These are phyloP conservation scores for Pythium folliculosum DNA, from an alignment of 352 stramenopile genomes.

Conservation along the genomic window DNA sequence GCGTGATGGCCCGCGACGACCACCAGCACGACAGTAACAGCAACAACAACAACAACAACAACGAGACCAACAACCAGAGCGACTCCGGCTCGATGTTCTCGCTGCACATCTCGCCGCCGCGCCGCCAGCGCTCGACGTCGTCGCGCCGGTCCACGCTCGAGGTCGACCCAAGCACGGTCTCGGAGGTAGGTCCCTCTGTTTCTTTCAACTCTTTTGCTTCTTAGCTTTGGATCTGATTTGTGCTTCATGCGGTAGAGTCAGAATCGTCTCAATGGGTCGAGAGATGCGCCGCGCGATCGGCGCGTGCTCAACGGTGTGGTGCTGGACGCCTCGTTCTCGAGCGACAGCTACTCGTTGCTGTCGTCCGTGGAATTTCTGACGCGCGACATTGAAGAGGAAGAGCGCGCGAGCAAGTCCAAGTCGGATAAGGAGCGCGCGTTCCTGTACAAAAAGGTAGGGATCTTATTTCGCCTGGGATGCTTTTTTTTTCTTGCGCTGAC, in stretches of 20 bases:
- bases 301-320: constrained; percentile 2
- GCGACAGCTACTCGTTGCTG: constrained; percentile 34
- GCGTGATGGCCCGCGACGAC: constrained; percentile 16
- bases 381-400: constrained; percentile 62
- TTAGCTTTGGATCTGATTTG: too few species aligned
- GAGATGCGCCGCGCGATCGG: constrained; percentile 8
- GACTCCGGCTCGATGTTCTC: constrained; percentile 25
- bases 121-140: constrained; percentile 13
- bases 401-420: constrained; percentile 53
- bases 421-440: constrained; percentile 62
- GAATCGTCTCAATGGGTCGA: constrained; percentile 17
- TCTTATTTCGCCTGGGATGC: not conserved
- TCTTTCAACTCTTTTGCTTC: too few species aligned
- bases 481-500: too few species aligned
- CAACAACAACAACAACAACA: not conserved
- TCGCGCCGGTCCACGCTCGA: constrained; percentile 19
- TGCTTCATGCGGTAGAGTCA: too few species aligned
- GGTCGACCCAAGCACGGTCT: constrained; percentile 1
- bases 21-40: not conserved
- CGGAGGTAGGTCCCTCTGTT: constrained; percentile 12
- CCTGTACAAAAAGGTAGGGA: constrained; percentile 73
- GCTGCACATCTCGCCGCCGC: constrained; percentile 26
- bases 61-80: constrained; percentile 16
- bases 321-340: constrained; percentile 33
- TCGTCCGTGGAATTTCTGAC: constrained; percentile 61